These are phyloP conservation scores for Cercospora canescens DNA, from an alignment of 2,329 filamentous ascomycete genomes.

Conservation along the genomic window DNA sequence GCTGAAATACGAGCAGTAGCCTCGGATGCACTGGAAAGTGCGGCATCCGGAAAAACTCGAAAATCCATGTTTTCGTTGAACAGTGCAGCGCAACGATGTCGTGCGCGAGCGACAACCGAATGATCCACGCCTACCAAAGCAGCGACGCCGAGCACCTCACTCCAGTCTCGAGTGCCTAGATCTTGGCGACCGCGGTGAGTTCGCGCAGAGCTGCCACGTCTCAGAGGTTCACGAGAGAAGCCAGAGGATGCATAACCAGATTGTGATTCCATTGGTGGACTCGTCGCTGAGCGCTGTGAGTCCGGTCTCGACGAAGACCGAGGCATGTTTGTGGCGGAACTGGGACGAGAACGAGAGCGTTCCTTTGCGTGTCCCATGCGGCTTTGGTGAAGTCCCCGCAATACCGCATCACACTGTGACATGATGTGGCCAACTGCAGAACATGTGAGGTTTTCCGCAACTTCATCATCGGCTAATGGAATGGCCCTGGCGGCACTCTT, in stretches of 20 bases:
- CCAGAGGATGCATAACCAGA: neutral
- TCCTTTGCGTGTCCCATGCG: conserved; percentile 27
- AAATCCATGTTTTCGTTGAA: conserved; percentile 69
- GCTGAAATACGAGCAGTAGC: neutral
- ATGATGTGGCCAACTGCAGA: conserved; percentile 73
- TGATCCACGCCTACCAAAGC: conserved; percentile 70
- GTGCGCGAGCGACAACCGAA: conserved; percentile 65
- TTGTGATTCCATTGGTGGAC: neutral
- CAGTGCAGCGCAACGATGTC: conserved; percentile 71
- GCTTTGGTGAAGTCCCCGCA: conserved; percentile 67
- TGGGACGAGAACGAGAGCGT: conserved; percentile 13
- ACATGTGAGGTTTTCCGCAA: conserved; percentile 63
- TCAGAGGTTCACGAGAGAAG: neutral
- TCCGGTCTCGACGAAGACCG: neutral
- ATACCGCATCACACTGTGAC: conserved; percentile 65
- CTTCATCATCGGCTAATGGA: conserved; percentile 65
- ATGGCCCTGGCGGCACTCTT: neutral
- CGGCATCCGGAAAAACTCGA: conserved; percentile 25
- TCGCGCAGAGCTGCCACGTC: neutral
- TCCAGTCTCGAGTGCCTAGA: conserved; percentile 71
- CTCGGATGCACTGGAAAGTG: neutral
- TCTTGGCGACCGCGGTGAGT: neutral
- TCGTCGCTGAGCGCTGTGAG: neutral
- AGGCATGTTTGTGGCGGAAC: neutral
- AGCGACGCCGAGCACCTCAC: conserved; percentile 77